Base-by-base conservation (phyloP, 306 rosid species). In the Quercus variabilis region DNA sequence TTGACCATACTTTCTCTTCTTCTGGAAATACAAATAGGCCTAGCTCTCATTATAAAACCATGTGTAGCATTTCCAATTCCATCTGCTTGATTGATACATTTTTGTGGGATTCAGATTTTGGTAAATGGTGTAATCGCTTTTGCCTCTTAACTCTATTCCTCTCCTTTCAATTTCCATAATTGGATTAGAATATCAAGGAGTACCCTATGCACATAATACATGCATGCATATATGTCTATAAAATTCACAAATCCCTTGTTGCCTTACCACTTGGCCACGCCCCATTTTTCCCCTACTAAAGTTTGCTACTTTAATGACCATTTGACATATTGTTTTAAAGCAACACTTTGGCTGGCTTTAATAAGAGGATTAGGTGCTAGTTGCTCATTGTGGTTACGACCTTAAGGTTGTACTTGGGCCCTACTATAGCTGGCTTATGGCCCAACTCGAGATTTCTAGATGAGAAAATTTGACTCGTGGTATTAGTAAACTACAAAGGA, bases 331-430 rank as follows among this genome's bases (percentile, higher is more conserved):
- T 38, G 46, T 38, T 38, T 41, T 41, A 41, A 38, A 41, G 46
- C 46, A 41, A 41, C 3, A 41, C 46, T 23, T 23, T 1, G 1
- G 23, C 23, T 13, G 70, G 31, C 3, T 59, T 59, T 63, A 15
- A 9, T 63, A 4, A 63, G 69, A 28, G 41, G 79, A 56, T 74
- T 75, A 57, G 63, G 75, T 46, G 70, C 20, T 19, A 65, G 28
- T 52, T 26, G 60, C 54, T 52, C 64, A 49, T 46, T 51, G 10
- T 31, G 17, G 38, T 75, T 55, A 56, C 25, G 43, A 6, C 30
- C 20, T 2, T 28, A 73, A 77, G 35, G 72, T 52, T 71, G 85
- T 49, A 49, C 54, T 68, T 68, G 88, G 85, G 84, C 79, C 87
- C 83, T 71, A 26, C 56, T 25, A 33, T 76, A 73, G 77, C 73